A percentile compares a stretch with the other conserved stretches of the same genome.
These are phyloP conservation scores for Syncephalastrum sp. DNA, from an alignment of 371 early-diverging fungal genomes.

Conservation along the genomic window DNA sequence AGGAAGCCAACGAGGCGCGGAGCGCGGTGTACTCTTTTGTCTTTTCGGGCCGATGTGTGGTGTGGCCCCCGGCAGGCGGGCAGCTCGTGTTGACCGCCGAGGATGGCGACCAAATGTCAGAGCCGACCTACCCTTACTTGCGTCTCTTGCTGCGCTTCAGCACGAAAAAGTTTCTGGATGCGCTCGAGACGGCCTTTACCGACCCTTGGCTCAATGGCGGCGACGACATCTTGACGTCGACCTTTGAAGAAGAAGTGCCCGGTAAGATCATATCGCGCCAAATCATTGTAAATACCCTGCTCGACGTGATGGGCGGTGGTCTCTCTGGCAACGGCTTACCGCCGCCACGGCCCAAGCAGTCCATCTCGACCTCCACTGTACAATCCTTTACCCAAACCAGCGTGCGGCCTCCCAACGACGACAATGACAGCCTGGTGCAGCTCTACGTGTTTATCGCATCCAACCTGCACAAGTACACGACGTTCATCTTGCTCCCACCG, in stretches of 20 bases:
- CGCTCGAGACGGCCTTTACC: conserved; percentile 66
- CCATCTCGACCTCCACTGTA: conserved; percentile 44
- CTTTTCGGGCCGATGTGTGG: conserved; percentile 69
- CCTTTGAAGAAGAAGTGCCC: conserved; percentile 59
- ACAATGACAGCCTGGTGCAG: conserved; percentile 48
- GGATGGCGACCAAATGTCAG: conserved; percentile 52
- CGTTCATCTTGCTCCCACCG: conserved; percentile 58
- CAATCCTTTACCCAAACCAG: conserved; percentile 23
- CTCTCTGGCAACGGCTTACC: conserved; percentile 33
- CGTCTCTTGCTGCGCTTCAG: conserved; percentile 66
- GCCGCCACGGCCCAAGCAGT: conserved; percentile 40
- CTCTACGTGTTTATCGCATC: conserved; percentile 72
- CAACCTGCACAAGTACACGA: conserved; percentile 64
- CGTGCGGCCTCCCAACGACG: conserved; percentile 1
- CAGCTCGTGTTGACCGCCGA: conserved; percentile 58
- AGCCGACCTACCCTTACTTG: conserved; percentile 78
- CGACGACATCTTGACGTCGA: conserved; percentile 49
- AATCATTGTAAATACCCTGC: conserved; percentile 70
- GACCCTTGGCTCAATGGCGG: conserved; percentile 71
- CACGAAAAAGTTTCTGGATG: conserved; percentile 65
- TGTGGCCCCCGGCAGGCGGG: conserved; percentile 70
- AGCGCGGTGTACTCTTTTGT: conserved; percentile 79
- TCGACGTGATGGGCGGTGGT: conserved; percentile 58
- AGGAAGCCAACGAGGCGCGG: conserved; percentile 65
- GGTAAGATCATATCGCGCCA: conserved; percentile 72